phyloP scores from a whole-genome alignment of 768 basidiomycete genomes.

The Chlorophyllum brunneum region DNA sequence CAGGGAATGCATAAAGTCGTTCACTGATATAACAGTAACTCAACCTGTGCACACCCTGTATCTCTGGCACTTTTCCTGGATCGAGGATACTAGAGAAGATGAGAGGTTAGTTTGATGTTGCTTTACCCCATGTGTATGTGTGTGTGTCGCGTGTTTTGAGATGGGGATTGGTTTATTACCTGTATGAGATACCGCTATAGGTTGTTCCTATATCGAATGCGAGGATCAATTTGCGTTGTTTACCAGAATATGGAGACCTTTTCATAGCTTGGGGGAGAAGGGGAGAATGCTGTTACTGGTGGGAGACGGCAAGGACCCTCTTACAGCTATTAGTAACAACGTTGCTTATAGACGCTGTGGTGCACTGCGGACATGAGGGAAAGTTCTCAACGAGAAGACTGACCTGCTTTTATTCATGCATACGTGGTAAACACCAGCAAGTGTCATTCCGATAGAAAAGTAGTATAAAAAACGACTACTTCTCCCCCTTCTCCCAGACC shows the following conservation, averaged over 20 bases:
- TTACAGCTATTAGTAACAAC: too few relatives aligned
- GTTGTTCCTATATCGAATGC: conserved; percentile 4
- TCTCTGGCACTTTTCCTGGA: background rate
- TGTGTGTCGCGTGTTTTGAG: too few relatives aligned
- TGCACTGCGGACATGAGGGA: too few relatives aligned
- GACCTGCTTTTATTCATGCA: too few relatives aligned
- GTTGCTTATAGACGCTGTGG: too few relatives aligned
- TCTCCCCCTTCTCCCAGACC: conserved; percentile 48
- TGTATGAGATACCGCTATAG: conserved; percentile 5
- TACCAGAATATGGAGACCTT: background rate
- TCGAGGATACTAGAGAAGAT: background rate
- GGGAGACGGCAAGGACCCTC: background rate
- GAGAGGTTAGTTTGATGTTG: background rate
- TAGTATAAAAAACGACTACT: too few relatives aligned
- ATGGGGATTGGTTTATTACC: background rate
- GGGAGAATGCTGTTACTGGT: background rate
- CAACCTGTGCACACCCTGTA: background rate
- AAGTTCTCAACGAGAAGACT: too few relatives aligned
- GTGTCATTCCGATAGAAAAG: too few relatives aligned
- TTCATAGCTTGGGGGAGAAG: background rate
- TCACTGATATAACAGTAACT: background rate
- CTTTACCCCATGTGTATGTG: too few relatives aligned
- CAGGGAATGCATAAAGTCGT: background rate
- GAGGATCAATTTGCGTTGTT: background rate
- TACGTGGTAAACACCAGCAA: too few relatives aligned